These are phyloP conservation scores for Solanum hybrid DNA, from an alignment of 305 asterid genomes.

Conservation along the genomic window DNA sequence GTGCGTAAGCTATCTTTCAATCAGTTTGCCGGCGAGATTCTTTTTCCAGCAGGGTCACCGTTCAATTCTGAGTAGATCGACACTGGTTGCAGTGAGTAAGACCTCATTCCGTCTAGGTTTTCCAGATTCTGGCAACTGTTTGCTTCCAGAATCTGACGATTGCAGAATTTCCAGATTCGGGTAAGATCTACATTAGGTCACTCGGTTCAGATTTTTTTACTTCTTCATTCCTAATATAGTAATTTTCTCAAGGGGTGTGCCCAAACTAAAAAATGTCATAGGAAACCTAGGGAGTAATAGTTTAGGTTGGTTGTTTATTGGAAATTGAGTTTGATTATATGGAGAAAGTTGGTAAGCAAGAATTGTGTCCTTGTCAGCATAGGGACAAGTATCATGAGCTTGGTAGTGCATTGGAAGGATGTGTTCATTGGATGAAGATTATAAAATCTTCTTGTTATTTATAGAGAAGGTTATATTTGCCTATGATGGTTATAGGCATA, in stretches of 20 bases:
- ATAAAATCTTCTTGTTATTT: not conserved
- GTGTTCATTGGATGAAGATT: not conserved
- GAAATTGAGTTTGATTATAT: not conserved
- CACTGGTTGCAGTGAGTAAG: not conserved
- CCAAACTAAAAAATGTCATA: not conserved
- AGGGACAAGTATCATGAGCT: not conserved
- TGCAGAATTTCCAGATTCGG: not conserved
- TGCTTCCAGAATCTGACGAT: not conserved
- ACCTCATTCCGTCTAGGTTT: not conserved
- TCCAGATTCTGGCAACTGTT: not conserved
- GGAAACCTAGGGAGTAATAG: not conserved
- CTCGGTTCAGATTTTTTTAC: not conserved
- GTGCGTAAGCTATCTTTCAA: not conserved
- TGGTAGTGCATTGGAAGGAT: not conserved
- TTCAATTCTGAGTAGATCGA: not conserved
- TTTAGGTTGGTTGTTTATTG: not conserved
- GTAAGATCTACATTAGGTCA: not conserved
- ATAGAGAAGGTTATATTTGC: not conserved
- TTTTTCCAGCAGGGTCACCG: not conserved
- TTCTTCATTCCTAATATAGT: not conserved
- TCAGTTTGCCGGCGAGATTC: not conserved
- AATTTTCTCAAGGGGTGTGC: not conserved
- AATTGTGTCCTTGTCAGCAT: not conserved
- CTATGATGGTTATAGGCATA: not conserved
- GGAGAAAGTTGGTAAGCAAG: not conserved